Evolutionary conservation across 1,139 yeast species (phyloP).

Genomic region (Yamadazyma songkhlaensis): DNA sequence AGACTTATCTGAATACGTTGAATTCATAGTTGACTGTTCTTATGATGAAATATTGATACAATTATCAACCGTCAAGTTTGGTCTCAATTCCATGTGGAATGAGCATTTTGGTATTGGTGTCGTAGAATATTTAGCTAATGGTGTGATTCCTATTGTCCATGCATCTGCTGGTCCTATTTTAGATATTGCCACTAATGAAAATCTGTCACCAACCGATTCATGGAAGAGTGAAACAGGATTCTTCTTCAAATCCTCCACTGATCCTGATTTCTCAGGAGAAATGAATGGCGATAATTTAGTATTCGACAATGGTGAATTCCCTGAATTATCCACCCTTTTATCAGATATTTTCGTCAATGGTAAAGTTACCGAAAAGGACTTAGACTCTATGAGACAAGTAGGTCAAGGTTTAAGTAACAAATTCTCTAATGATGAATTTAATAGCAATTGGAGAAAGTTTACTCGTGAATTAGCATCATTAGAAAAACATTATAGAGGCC

Average conservation of each 20-base stretch:
- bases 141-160: constrained; percentile 85
- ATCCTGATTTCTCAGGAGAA: constrained; percentile 57
- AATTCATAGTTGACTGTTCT: constrained; percentile 74
- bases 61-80: constrained; percentile 63
- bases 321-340: constrained; percentile 37
- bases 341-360: constrained; percentile 37
- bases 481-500: constrained; percentile 38
- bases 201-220: constrained; percentile 13
- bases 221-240: constrained; percentile 61
- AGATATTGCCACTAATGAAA: constrained; percentile 61
- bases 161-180: constrained; percentile 89
- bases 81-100: constrained; percentile 98
- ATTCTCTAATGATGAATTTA: constrained; percentile 70
- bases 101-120: constrained; percentile 99
- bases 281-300: constrained; percentile 12
- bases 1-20: constrained; percentile 48
- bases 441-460: constrained; percentile 53
- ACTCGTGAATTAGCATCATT: constrained; percentile 34
- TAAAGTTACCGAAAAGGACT: constrained; percentile 32
- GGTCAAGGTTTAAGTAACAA: constrained; percentile 50
- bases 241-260: constrained; percentile 58
- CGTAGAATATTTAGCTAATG: constrained; percentile 88
- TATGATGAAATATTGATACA: constrained; percentile 58
- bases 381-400: constrained; percentile 45
- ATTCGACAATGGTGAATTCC: constrained; percentile 21